Evolutionary conservation across 305 asterid genomes (phyloP).

Genomic region (Fraxinus albicans): DNA sequence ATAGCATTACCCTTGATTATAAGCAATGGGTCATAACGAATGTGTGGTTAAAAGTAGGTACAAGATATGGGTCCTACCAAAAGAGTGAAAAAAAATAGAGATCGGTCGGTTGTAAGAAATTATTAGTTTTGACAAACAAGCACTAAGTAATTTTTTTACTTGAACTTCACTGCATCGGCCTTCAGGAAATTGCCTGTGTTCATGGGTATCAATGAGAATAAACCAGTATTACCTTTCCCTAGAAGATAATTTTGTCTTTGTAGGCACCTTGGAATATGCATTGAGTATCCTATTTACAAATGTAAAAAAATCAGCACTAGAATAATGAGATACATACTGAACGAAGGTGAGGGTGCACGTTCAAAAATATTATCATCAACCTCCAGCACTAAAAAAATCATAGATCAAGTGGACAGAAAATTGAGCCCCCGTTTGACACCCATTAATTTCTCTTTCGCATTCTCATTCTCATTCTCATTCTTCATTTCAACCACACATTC

Average conservation of each 20-base stretch:
- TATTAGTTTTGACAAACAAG: not conserved
- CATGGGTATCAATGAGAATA: not conserved
- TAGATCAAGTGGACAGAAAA: not conserved
- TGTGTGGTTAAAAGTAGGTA: not conserved
- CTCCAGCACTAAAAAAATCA: not conserved
- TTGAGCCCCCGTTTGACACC: not conserved
- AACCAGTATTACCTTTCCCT: conserved; percentile 50
- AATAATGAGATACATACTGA: not conserved
- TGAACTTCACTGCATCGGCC: not conserved
- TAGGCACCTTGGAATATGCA: conserved; percentile 72
- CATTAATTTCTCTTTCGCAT: too few species aligned
- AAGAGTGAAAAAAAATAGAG: not conserved
- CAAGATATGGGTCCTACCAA: not conserved
- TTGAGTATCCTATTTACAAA: conserved; percentile 56
- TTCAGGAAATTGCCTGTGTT: not conserved
- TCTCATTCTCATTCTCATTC: too few species aligned
- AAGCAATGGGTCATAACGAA: not conserved
- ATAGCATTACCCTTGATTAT: not conserved
- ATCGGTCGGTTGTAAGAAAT: not conserved
- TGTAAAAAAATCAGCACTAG: conserved; percentile 9
- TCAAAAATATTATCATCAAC: not conserved
- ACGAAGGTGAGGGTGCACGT: not conserved
- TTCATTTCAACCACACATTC: too few species aligned
- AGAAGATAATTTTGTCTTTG: conserved; percentile 56
- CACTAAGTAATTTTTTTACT: not conserved